These are phyloP conservation scores for Penicillium palitans DNA, from an alignment of 2,329 filamentous ascomycete species.

Conservation along the genomic window DNA sequence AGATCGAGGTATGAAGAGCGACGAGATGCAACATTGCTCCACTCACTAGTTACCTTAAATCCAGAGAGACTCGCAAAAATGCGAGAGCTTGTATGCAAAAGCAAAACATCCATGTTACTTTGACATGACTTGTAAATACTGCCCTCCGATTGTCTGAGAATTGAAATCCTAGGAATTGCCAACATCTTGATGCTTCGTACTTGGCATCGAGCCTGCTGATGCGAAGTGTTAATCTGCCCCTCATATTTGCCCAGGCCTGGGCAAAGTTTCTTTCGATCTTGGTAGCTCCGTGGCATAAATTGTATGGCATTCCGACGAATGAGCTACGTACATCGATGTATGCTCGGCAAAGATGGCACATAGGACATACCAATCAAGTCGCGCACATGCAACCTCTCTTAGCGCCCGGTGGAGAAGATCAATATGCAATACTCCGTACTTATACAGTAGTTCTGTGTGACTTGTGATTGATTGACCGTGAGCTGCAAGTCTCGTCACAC, in stretches of 20 bases:
- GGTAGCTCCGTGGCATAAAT: neutral
- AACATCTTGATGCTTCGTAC: no score
- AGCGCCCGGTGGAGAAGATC: conserved; percentile 4
- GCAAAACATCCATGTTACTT: no score
- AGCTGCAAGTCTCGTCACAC: neutral
- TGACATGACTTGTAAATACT: no score
- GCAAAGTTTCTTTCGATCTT: neutral
- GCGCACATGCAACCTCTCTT: neutral
- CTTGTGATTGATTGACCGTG: neutral
- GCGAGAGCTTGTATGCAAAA: no score
- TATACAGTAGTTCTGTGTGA: neutral
- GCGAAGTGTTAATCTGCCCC: neutral
- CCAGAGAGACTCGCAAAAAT: neutral
- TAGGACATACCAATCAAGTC: neutral
- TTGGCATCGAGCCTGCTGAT: neutral
- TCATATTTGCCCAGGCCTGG: neutral
- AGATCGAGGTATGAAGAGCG: neutral
- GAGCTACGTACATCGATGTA: neutral
- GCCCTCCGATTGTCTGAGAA: no score
- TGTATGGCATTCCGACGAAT: neutral
- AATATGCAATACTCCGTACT: no score
- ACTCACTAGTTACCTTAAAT: no score
- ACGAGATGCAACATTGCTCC: neutral
- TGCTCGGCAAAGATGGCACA: neutral
- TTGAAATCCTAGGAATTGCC: no score